phyloP scores from a whole-genome alignment of 2,329 filamentous ascomycete genomes.

The Fusarium clavum region DNA sequence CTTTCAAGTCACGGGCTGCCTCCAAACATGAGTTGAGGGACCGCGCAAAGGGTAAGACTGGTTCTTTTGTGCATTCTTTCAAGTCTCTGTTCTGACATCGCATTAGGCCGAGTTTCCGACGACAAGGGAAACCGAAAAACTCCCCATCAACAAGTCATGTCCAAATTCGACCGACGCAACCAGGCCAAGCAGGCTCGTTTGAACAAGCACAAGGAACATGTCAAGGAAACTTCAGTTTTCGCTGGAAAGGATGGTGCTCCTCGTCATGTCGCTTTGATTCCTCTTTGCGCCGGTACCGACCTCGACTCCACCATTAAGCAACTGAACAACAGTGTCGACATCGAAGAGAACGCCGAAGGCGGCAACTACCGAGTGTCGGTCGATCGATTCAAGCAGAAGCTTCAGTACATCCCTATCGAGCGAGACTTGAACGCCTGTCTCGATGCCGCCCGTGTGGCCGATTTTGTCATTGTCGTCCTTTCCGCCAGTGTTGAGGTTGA shows the following conservation, averaged over 20 bases:
- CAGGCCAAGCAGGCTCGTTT: slow-evolving; percentile 91
- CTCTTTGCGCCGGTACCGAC: slow-evolving; percentile 80
- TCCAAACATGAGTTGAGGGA: slow-evolving; percentile 90
- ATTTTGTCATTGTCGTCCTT: slow-evolving; percentile 89
- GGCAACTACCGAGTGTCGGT: slow-evolving; percentile 75
- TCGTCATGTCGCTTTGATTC: slow-evolving; percentile 87
- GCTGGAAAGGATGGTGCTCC: slow-evolving; percentile 87
- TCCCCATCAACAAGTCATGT: slow-evolving; percentile 96
- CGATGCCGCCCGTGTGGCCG: slow-evolving; percentile 87
- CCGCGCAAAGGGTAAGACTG: slow-evolving; percentile 76
- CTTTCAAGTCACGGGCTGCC: slow-evolving; percentile 91
- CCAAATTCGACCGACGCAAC: slow-evolving; percentile 94
- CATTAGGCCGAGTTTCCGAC: slow-evolving; percentile 78
- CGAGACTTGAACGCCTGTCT: slow-evolving; percentile 81
- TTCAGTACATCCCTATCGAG: slow-evolving; percentile 83
- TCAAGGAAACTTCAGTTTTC: slow-evolving; percentile 84
- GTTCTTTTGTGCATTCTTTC: not conserved
- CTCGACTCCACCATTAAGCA: slow-evolving; percentile 73
- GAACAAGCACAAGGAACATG: slow-evolving; percentile 84
- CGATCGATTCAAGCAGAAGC: slow-evolving; percentile 93
- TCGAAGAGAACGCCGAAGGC: slow-evolving; percentile 72
- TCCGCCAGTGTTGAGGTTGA: slow-evolving; percentile 88
- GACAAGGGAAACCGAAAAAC: slow-evolving; percentile 85
- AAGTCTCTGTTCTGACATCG: not conserved
- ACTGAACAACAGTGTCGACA: slow-evolving; percentile 83